Conservation (phyloP, 2,329 filamentous ascomycete genomes). For the Colletotrichum phormii region DNA sequence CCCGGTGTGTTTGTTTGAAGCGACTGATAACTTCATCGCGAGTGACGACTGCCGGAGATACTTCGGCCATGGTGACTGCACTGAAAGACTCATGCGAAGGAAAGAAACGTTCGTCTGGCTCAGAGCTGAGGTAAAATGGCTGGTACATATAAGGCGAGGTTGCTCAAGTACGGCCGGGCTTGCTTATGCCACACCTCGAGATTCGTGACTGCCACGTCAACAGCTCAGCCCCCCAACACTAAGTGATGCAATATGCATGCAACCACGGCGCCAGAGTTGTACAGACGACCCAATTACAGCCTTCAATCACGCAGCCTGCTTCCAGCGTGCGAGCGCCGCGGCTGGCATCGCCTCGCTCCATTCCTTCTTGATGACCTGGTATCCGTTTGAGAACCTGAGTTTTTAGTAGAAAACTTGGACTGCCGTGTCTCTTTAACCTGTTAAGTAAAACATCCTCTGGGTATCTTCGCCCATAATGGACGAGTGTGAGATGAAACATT, state of each 20-base stretch:
- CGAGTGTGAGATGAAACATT: neutral
- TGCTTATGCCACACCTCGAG: neutral
- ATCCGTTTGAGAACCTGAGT: neutral
- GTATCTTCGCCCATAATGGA: neutral
- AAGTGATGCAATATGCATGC: neutral
- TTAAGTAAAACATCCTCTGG: neutral
- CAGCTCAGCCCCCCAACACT: too few relatives aligned
- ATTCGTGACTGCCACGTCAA: neutral
- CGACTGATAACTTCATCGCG: neutral
- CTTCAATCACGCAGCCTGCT: neutral
- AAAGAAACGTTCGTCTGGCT: too few relatives aligned
- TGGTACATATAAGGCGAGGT: too few relatives aligned
- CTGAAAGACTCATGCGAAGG: neutral
- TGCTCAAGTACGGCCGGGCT: too few relatives aligned
- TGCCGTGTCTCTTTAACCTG: too few relatives aligned
- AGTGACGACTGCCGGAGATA: neutral
- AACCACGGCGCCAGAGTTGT: neutral
- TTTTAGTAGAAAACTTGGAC: neutral
- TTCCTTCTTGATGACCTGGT: neutral
- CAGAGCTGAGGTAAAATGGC: neutral
- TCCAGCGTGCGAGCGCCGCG: neutral
- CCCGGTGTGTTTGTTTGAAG: neutral
- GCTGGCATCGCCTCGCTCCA: neutral
- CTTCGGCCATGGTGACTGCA: neutral
- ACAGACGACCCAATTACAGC: neutral